Conservation (phyloP, 768 basidiomycete genomes). For the Tephrocybe sp. region DNA sequence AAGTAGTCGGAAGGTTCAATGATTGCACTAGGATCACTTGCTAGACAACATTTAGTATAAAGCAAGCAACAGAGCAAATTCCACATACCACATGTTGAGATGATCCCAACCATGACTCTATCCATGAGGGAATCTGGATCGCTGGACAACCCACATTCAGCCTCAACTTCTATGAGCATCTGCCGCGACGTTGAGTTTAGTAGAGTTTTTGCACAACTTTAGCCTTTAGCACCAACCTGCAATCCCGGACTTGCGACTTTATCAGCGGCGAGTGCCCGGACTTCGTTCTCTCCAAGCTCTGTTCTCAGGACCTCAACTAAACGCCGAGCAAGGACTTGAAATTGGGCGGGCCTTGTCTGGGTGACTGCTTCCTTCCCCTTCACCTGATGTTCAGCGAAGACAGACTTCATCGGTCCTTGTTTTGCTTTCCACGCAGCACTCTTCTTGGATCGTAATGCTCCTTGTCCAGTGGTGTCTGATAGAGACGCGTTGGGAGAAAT, state of each 20-base stretch:
- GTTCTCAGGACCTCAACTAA: conserved; percentile 54
- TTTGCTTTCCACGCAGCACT: conserved; percentile 80
- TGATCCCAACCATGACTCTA: conserved; percentile 71
- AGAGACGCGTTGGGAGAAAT: conserved; percentile 62
- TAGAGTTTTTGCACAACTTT: too few species aligned
- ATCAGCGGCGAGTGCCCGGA: conserved; percentile 72
- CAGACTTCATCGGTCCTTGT: conserved; percentile 79
- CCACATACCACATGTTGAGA: conserved; percentile 63
- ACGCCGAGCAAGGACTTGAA: conserved; percentile 43
- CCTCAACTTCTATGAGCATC: conserved; percentile 85
- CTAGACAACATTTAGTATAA: conserved; percentile 27
- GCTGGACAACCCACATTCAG: conserved; percentile 58
- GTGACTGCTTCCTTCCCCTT: conserved; percentile 31
- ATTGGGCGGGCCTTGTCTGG: conserved; percentile 42
- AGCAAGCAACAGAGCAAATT: not conserved
- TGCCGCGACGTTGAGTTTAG: too few species aligned
- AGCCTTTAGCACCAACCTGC: conserved; percentile 55
- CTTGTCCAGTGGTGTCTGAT: conserved; percentile 34
- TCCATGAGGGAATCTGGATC: conserved; percentile 79
- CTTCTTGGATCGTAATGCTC: conserved; percentile 77
- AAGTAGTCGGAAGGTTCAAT: conserved; percentile 75
- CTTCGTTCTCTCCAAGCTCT: conserved; percentile 65
- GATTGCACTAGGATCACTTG: conserved; percentile 30
- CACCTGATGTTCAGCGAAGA: conserved; percentile 53
- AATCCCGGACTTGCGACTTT: conserved; percentile 78